Percentiles rank a stretch among this genome's conserved stretches.
Evolutionary conservation across 768 basidiomycete species (phyloP).

Genomic region (Aureoboletus auriporus): DNA sequence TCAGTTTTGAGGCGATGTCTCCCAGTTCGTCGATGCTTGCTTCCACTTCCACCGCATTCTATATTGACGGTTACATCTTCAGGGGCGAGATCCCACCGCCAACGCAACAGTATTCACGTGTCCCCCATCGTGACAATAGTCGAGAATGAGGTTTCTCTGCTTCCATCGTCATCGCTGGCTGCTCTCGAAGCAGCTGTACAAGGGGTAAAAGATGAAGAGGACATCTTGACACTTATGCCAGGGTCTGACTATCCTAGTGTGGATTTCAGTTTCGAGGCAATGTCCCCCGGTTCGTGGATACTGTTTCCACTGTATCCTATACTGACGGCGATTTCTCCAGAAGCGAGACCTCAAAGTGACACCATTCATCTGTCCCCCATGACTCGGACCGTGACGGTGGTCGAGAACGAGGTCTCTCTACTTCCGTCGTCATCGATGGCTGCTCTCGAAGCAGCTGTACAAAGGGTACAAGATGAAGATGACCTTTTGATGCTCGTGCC

Average conservation of each 20-base stretch:
- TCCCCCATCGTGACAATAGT: neutral
- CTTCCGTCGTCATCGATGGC: neutral
- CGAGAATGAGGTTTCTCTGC: neutral
- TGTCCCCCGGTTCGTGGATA: slow-evolving; percentile 5
- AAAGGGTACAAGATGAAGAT: neutral
- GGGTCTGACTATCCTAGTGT: neutral
- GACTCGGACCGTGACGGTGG: neutral
- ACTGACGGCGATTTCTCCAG: slow-evolving; percentile 7
- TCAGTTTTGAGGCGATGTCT: no score
- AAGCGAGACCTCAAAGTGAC: neutral
- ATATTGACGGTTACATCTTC: neutral
- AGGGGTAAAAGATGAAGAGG: neutral
- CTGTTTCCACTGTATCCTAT: neutral
- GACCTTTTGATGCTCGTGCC: neutral
- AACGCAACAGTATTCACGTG: no score
- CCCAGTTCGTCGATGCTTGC: neutral
- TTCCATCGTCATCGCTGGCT: neutral
- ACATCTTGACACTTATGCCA: neutral
- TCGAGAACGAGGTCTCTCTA: neutral
- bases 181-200: neutral
- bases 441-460: neutral
- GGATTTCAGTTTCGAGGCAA: slow-evolving; percentile 2
- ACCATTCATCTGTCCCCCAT: slow-evolving; percentile 6
- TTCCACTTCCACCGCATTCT: neutral
- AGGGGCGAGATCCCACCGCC: slow-evolving; percentile 4